Conservation (phyloP, 2,329 filamentous ascomycete genomes). For the Cladobotryum protrusum region DNA sequence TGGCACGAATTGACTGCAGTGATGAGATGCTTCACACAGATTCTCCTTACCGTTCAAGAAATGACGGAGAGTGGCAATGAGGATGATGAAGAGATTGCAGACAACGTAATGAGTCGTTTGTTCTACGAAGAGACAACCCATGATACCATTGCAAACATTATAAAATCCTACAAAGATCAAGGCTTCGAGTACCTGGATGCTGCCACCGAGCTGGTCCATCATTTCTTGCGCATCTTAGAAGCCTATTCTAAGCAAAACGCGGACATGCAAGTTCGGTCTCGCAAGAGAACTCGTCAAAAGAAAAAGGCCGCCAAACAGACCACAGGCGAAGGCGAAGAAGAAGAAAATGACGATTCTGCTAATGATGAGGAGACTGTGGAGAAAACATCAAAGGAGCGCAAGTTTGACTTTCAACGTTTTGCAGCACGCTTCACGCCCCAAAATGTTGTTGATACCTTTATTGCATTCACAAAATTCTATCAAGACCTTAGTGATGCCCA, state of each 20-base stretch:
- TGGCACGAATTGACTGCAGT: slow-evolving; percentile 83
- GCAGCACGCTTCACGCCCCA: slow-evolving; percentile 75
- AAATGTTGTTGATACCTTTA: slow-evolving; percentile 81
- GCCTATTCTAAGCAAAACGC: slow-evolving; percentile 91
- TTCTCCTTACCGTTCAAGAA: slow-evolving; percentile 84
- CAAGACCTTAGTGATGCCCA: slow-evolving; percentile 72
- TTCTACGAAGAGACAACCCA: slow-evolving; percentile 97
- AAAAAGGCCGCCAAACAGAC: slow-evolving; percentile 53
- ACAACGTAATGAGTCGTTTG: slow-evolving; percentile 94
- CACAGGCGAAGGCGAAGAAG: slow-evolving; percentile 39
- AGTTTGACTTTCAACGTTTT: slow-evolving; percentile 89
- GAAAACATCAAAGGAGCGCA: slow-evolving; percentile 69
- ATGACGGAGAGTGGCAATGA: slow-evolving; percentile 81
- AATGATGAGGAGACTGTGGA: slow-evolving; percentile 68
- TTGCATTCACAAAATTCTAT: slow-evolving; percentile 73
- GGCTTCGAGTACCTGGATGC: slow-evolving; percentile 91
- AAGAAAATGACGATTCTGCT: slow-evolving; percentile 62
- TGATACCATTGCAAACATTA: slow-evolving; percentile 73
- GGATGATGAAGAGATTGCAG: slow-evolving; percentile 95
- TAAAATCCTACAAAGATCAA: slow-evolving; percentile 86
- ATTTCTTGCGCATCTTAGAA: slow-evolving; percentile 88
- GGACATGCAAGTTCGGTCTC: slow-evolving; percentile 86
- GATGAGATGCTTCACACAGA: slow-evolving; percentile 93
- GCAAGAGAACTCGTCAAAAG: slow-evolving; percentile 65
- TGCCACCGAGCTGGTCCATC: slow-evolving; percentile 82